Evolutionary conservation across 805 yeast species (phyloP).

Genomic region (Yarrowia sp.): DNA sequence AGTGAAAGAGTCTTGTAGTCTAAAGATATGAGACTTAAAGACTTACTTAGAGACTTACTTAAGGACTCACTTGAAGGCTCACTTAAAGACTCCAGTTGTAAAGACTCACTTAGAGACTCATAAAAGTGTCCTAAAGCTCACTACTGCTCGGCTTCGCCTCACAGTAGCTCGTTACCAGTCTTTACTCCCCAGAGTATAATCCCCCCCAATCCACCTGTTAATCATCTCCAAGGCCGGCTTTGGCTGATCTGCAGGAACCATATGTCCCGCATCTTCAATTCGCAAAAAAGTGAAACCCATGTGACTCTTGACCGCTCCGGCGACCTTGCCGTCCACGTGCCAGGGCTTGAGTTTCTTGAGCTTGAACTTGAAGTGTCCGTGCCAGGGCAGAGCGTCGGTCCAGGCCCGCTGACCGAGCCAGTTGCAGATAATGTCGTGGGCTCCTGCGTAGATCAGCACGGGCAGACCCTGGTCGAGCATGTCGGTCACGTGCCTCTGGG

Average conservation of each 20-base stretch:
- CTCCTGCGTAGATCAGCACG: slow-evolving; percentile 89
- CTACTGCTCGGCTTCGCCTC: too few relatives aligned
- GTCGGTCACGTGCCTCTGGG: slow-evolving; percentile 62
- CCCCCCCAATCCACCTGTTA: slow-evolving; percentile 66
- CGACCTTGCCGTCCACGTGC: slow-evolving; percentile 52
- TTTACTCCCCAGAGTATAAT: background rate
- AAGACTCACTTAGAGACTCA: too few relatives aligned
- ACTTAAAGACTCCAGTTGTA: too few relatives aligned
- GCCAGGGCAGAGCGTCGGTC: slow-evolving; percentile 74
- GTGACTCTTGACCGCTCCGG: slow-evolving; percentile 75
- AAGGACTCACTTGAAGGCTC: too few relatives aligned
- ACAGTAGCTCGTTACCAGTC: background rate
- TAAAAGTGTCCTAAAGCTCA: too few relatives aligned
- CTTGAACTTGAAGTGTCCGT: slow-evolving; percentile 59
- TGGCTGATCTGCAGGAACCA: slow-evolving; percentile 92
- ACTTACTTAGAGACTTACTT: too few relatives aligned
- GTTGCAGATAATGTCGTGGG: slow-evolving; percentile 89
- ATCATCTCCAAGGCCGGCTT: slow-evolving; percentile 71
- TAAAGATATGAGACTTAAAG: too few relatives aligned
- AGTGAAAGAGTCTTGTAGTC: too few relatives aligned
- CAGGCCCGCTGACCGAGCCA: slow-evolving; percentile 92
- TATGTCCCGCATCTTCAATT: slow-evolving; percentile 84
- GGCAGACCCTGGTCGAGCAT: slow-evolving; percentile 69
- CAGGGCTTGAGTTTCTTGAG: slow-evolving; percentile 54
- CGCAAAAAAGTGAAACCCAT: slow-evolving; percentile 78